A percentile compares a stretch with the other conserved stretches of the same genome.
These are phyloP conservation scores for Sugiyamaella qingdaonensis DNA, from an alignment of 805 yeast species.

Conservation along the genomic window DNA sequence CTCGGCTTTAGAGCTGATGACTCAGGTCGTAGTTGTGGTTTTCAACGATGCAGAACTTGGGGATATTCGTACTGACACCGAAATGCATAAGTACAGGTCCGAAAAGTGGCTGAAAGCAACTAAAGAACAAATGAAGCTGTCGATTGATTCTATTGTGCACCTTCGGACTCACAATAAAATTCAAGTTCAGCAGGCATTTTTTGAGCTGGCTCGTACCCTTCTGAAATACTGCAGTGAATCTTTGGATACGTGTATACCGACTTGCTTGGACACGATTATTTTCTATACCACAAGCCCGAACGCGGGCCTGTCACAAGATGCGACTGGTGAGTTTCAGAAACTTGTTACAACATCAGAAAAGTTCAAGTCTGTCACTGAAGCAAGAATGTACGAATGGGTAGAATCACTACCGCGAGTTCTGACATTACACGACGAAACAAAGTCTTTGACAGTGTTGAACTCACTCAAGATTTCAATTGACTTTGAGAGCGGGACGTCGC, in stretches of 20 bases:
- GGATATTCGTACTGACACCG: conserved; percentile 11
- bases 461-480: conserved; percentile 15
- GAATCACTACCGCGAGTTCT: conserved; percentile 26
- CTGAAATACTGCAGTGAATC: conserved; percentile 35
- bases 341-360: conserved; percentile 1
- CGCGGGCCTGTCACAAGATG: conserved; percentile 1
- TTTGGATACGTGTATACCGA: conserved; percentile 36
- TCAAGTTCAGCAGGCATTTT: conserved; percentile 35
- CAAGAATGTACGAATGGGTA: conserved; percentile 28
- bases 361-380: conserved; percentile 14
- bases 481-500: conserved; percentile 5
- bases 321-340: neutral
- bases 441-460: conserved; percentile 14
- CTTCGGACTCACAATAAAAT: conserved; percentile 29
- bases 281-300: conserved; percentile 18
- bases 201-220: conserved; percentile 31
- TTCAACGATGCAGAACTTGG: conserved; percentile 19
- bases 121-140: conserved; percentile 44
- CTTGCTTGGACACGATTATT: conserved; percentile 36
- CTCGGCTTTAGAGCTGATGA: conserved; percentile 19
- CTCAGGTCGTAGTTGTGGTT: conserved; percentile 14
- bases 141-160: conserved; percentile 38
- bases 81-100: conserved; percentile 36
- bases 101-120: conserved; percentile 55
- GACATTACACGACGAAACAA: conserved; percentile 25